Percentiles rank a stretch among this genome's conserved stretches.
These are phyloP conservation scores for Penicillium sp. DNA, from an alignment of 2,329 filamentous ascomycete species.

Conservation along the genomic window DNA sequence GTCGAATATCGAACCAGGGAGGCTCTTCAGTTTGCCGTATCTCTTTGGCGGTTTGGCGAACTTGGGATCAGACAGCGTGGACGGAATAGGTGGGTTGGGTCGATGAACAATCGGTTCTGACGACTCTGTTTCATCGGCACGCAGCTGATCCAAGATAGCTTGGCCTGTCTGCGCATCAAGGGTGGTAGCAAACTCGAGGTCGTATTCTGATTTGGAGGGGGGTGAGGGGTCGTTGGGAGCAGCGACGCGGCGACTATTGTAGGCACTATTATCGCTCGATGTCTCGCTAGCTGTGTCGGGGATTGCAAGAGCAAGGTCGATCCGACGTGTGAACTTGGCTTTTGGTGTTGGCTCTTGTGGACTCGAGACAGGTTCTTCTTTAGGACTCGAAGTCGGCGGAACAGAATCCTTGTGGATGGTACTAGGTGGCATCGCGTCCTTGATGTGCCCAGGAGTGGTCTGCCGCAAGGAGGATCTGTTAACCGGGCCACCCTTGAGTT, in stretches of 20 bases:
- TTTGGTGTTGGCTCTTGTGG: slow-evolving; percentile 31
- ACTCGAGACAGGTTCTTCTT: slow-evolving; percentile 14
- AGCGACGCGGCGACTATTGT: slow-evolving; percentile 3
- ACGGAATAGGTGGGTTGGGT: slow-evolving; percentile 11
- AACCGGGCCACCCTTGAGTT: slow-evolving; percentile 27
- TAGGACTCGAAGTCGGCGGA: slow-evolving; percentile 6
- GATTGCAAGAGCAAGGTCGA: slow-evolving; percentile 38
- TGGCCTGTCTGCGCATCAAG: slow-evolving; percentile 45
- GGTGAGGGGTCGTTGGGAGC: background rate
- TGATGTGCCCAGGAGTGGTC: slow-evolving; percentile 27
- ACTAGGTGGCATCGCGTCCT: slow-evolving; percentile 21
- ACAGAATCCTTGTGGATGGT: background rate
- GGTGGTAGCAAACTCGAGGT: slow-evolving; percentile 40
- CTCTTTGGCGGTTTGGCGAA: slow-evolving; percentile 39
- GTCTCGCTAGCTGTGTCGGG: slow-evolving; percentile 39
- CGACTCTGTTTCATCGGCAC: slow-evolving; percentile 17
- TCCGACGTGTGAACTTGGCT: slow-evolving; percentile 36
- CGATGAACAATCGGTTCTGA: slow-evolving; percentile 21
- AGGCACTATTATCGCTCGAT: slow-evolving; percentile 25
- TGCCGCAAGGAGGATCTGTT: slow-evolving; percentile 33
- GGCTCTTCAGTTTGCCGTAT: slow-evolving; percentile 66
- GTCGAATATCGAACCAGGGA: slow-evolving; percentile 61
- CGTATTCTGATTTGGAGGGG: slow-evolving; percentile 19
- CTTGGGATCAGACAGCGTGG: slow-evolving; percentile 5
- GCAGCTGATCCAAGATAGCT: slow-evolving; percentile 26